These are phyloP conservation scores for Persicaria maculosa DNA, from an alignment of 148 eudicot species.

Conservation along the genomic window DNA sequence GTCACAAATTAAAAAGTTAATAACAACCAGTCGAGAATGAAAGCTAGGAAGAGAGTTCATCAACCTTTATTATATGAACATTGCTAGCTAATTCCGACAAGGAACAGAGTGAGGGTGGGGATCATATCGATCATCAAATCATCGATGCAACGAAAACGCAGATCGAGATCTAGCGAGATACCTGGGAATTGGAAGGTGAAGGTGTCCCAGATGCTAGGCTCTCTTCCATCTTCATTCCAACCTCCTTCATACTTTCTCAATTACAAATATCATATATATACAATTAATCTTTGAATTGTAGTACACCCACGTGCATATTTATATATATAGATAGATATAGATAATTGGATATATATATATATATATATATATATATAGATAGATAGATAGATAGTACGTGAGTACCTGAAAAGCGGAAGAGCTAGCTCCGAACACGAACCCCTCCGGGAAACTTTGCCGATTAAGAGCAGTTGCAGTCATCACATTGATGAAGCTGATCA, in stretches of 20 bases:
- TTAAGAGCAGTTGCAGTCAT: neutral
- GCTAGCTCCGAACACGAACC: conserved; percentile 4
- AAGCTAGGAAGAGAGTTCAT: no score
- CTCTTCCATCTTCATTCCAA: conserved; percentile 7
- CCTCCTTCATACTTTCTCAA: conserved; percentile 2
- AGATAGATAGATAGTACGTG: no score
- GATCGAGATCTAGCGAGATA: neutral
- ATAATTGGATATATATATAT: no score
- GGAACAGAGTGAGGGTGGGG: no score
- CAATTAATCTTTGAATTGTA: neutral
- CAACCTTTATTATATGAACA: no score
- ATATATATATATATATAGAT: neutral
- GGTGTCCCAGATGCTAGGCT: conserved; percentile 7
- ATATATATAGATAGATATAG: neutral
- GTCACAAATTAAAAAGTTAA: no score
- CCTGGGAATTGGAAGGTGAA: conserved; percentile 8
- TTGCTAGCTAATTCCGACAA: no score
- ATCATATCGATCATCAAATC: no score
- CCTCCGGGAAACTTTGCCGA: conserved; percentile 5
- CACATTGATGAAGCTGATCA: no score
- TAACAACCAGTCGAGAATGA: no score
- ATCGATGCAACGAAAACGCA: neutral
- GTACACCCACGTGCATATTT: neutral
- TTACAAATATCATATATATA: neutral
- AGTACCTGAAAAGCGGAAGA: neutral